phyloP scores from a whole-genome alignment of 176 grass and related monocot genomes.

The Microstegium vimineum region DNA sequence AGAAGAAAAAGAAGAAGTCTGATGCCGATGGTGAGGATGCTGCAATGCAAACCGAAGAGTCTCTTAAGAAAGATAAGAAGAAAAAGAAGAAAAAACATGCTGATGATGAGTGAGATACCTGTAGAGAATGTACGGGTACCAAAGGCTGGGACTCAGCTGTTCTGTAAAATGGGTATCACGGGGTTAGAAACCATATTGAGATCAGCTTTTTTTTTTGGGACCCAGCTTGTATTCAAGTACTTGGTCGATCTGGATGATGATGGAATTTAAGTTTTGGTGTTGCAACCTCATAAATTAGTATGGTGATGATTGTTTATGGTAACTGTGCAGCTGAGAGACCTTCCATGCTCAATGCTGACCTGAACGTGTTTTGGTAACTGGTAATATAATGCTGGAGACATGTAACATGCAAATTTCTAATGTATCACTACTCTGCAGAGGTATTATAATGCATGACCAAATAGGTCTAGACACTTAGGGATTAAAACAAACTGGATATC shows the following conservation, averaged over 20 bases:
- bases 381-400: neutral
- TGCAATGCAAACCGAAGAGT: constrained; percentile 24
- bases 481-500: no score
- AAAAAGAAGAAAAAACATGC: constrained; percentile 41
- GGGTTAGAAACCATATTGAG: constrained; percentile 1
- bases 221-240: neutral
- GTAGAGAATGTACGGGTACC: neutral
- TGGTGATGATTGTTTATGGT: neutral
- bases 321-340: neutral
- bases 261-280: constrained; percentile 11
- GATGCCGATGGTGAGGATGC: constrained; percentile 12
- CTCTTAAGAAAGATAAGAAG: constrained; percentile 39
- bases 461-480: no score
- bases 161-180: constrained; percentile 16
- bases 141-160: neutral
- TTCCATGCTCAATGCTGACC: neutral
- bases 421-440: neutral
- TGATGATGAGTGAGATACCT: constrained; percentile 14
- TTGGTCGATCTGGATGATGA: neutral
- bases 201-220: neutral
- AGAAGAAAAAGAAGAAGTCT: constrained; percentile 41
- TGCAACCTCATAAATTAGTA: neutral
- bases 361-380: neutral
- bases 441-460: neutral
- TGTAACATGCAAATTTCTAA: neutral